Conservation (phyloP, 139 green algal genomes). For the Coccomyxa sp. region DNA sequence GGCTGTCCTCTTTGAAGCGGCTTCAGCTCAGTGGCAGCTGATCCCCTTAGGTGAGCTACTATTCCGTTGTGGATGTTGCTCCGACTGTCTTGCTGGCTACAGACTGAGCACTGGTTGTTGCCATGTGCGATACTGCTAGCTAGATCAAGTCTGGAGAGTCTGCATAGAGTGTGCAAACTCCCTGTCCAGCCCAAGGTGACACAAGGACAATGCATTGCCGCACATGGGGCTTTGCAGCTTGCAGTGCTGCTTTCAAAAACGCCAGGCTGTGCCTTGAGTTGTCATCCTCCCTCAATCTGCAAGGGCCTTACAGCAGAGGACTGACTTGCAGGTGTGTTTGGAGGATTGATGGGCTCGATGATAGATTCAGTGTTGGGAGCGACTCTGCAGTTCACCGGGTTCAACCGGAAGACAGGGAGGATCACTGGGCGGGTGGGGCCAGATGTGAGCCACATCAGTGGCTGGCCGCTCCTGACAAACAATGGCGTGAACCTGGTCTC, state of each 20-base stretch:
- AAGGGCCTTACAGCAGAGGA: neutral
- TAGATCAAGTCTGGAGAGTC: too few species aligned
- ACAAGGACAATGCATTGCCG: too few species aligned
- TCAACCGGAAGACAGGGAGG: constrained; percentile 30
- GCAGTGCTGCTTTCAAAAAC: too few species aligned
- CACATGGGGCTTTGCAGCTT: too few species aligned
- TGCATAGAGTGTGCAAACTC: too few species aligned
- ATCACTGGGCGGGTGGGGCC: constrained; percentile 25
- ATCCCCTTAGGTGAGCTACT: constrained; percentile 21
- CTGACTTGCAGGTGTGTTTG: constrained; percentile 13
- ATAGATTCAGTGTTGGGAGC: constrained; percentile 92
- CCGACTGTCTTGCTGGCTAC: too few species aligned
- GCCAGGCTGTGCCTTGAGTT: neutral
- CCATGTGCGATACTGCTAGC: too few species aligned
- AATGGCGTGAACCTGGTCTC: constrained; percentile 53
- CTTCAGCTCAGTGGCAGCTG: constrained; percentile 21
- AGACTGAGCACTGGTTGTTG: neutral
- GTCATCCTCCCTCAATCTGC: neutral
- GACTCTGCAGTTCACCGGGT: constrained; percentile 86
- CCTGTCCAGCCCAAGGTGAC: too few species aligned
- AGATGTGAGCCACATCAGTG: constrained; percentile 39
- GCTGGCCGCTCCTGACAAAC: constrained; percentile 43
- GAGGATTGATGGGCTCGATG: constrained; percentile 68
- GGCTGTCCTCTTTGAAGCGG: constrained; percentile 1
- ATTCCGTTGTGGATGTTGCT: too few species aligned